A percentile compares a stretch with the other conserved stretches of the same genome.
Conservation (phyloP, 768 basidiomycete species). For the Phylloporus arenicola region DNA sequence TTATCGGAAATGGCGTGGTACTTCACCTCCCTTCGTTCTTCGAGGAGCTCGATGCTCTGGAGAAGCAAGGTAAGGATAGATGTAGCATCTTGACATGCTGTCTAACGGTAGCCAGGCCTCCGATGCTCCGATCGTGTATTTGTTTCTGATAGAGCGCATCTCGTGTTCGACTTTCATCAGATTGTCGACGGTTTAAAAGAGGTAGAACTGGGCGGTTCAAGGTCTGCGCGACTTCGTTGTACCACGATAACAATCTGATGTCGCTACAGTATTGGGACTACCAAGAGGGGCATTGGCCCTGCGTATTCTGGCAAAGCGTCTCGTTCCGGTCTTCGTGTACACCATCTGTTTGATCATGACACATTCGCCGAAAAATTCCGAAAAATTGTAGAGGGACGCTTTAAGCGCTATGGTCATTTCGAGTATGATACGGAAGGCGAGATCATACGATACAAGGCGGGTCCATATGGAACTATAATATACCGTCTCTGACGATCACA, state of each 20-base stretch:
- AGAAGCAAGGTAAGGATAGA: slow-evolving; percentile 62
- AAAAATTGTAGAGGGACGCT: slow-evolving; percentile 91
- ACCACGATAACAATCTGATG: background rate
- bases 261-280: slow-evolving; percentile 81
- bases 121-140: slow-evolving; percentile 80
- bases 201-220: slow-evolving; percentile 89
- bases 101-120: slow-evolving; percentile 52
- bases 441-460: slow-evolving; percentile 85
- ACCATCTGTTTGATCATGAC: slow-evolving; percentile 88
- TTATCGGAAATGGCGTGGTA: slow-evolving; percentile 95
- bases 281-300: slow-evolving; percentile 97
- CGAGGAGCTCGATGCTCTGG: slow-evolving; percentile 79
- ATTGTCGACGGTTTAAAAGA: slow-evolving; percentile 99
- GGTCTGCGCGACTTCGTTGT: slow-evolving; percentile 34
- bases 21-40: slow-evolving; percentile 96
- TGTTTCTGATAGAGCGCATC: slow-evolving; percentile 92
- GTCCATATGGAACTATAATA: slow-evolving; percentile 2
- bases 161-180: slow-evolving; percentile 99
- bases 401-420: slow-evolving; percentile 96
- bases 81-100: background rate
- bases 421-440: slow-evolving; percentile 99
- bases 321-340: slow-evolving; percentile 90
- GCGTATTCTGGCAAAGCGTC: slow-evolving; percentile 98
- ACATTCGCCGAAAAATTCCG: slow-evolving; percentile 90
- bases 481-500: background rate